These are phyloP conservation scores for Ehretia macrophylla DNA, from an alignment of 257 asterid species.

Conservation along the genomic window DNA sequence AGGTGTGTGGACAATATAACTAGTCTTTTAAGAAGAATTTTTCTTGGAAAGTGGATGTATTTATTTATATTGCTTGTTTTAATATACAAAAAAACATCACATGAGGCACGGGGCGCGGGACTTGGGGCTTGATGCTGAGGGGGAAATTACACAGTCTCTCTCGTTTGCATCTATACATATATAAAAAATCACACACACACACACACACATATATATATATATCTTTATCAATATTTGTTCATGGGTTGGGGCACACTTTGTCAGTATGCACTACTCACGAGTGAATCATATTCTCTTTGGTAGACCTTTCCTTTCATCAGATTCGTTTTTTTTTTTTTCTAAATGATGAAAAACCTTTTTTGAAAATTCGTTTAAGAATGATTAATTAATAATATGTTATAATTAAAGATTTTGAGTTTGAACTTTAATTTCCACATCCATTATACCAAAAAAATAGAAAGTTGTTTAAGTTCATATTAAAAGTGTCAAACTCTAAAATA, in stretches of 20 bases:
- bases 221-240: conserved; percentile 22
- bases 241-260: conserved; percentile 50
- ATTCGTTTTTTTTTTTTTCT: conserved; percentile 25
- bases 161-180: neutral
- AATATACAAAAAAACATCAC: conserved; percentile 9
- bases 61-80: neutral
- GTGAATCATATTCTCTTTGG: conserved; percentile 45
- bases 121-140: conserved; percentile 52
- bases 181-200: neutral
- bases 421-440: no score
- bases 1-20: conserved; percentile 22
- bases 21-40: conserved; percentile 14
- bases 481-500: no score
- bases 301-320: conserved; percentile 24
- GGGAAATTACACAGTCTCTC: neutral
- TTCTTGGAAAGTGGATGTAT: conserved; percentile 23
- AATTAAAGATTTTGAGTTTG: no score
- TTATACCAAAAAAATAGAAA: no score
- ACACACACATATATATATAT: neutral
- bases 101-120: conserved; percentile 91
- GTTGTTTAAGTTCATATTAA: no score
- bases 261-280: conserved; percentile 40
- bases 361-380: no score
- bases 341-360: neutral
- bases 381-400: no score